Evolutionary conservation across 371 early-diverging fungal species (phyloP).

Genomic region (Umbelopsis sp.): DNA sequence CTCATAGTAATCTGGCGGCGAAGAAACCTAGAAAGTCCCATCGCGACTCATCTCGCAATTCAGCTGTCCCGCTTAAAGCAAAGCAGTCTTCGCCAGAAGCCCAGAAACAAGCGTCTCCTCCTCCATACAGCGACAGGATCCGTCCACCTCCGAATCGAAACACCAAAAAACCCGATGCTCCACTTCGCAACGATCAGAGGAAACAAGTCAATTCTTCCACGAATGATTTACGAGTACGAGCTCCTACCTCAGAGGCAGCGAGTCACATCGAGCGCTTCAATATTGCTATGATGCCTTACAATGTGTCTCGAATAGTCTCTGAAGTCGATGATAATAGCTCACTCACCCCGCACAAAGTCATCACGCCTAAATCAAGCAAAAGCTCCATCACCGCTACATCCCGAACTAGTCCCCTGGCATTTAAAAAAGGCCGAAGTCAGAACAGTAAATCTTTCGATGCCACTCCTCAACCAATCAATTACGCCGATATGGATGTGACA

Average conservation of each 20-base stretch:
- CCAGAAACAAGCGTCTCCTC: not conserved
- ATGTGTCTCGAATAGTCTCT: conserved; percentile 8
- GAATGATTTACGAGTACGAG: conserved; percentile 3
- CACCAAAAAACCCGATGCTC: not conserved
- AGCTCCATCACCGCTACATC: conserved; percentile 9
- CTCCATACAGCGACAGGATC: not conserved
- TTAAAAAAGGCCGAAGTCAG: conserved; percentile 3
- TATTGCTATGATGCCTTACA: conserved; percentile 12
- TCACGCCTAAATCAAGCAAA: conserved; percentile 7
- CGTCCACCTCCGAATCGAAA: not conserved
- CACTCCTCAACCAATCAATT: not conserved
- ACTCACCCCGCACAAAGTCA: not conserved
- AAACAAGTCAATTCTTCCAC: not conserved
- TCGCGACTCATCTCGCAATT: conserved; percentile 1
- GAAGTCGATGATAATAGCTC: not conserved
- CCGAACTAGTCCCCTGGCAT: conserved; percentile 11
- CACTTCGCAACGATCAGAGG: not conserved
- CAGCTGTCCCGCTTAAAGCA: not conserved
- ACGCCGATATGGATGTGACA: not conserved
- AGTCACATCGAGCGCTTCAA: conserved; percentile 7
- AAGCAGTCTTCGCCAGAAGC: not conserved
- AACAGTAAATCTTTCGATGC: conserved; percentile 14
- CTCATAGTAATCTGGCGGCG: not conserved
- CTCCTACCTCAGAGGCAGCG: conserved; percentile 1
- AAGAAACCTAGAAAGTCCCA: not conserved